phyloP scores from a whole-genome alignment of 2,329 filamentous ascomycete genomes.

The Aurifilum marmelostoma region DNA sequence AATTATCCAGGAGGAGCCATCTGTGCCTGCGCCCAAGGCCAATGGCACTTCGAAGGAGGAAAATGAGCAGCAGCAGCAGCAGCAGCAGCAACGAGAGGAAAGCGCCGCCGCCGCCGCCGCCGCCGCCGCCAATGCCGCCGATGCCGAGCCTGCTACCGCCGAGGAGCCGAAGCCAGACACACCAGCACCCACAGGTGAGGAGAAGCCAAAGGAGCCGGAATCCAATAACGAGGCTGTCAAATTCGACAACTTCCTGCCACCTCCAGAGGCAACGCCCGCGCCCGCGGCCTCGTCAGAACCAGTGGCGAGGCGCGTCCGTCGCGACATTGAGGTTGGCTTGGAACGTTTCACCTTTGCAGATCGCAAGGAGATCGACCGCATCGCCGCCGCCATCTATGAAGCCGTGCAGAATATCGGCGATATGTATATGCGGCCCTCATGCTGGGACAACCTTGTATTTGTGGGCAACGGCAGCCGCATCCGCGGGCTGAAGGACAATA shows the following conservation, averaged over 20 bases:
- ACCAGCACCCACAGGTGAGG: neutral
- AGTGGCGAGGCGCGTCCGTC: conserved; percentile 60
- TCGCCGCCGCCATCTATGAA: conserved; percentile 82
- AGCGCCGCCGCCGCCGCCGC: too few species aligned
- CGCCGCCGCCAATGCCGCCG: too few species aligned
- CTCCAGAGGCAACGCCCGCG: conserved; percentile 30
- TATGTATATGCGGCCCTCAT: conserved; percentile 77
- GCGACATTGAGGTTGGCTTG: conserved; percentile 74
- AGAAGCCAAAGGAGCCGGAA: conserved; percentile 4
- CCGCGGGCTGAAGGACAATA: conserved; percentile 84
- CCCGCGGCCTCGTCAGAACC: conserved; percentile 42
- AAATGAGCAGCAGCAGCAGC: conserved; percentile 12
- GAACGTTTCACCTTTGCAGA: conserved; percentile 74
- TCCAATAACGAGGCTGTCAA: conserved; percentile 24
- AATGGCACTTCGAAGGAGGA: conserved; percentile 20
- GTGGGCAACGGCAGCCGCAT: conserved; percentile 81
- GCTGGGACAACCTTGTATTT: conserved; percentile 92
- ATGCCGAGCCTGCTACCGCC: conserved; percentile 12
- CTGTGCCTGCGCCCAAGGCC: conserved; percentile 39
- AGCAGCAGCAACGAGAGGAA: neutral
- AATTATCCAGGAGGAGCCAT: conserved; percentile 58
- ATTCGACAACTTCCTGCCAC: conserved; percentile 32
- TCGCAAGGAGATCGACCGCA: conserved; percentile 76
- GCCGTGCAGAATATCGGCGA: conserved; percentile 83
- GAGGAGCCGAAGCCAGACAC: conserved; percentile 30